Conservation (phyloP, 306 rosid species). For the Pterocarpus santalinus region DNA sequence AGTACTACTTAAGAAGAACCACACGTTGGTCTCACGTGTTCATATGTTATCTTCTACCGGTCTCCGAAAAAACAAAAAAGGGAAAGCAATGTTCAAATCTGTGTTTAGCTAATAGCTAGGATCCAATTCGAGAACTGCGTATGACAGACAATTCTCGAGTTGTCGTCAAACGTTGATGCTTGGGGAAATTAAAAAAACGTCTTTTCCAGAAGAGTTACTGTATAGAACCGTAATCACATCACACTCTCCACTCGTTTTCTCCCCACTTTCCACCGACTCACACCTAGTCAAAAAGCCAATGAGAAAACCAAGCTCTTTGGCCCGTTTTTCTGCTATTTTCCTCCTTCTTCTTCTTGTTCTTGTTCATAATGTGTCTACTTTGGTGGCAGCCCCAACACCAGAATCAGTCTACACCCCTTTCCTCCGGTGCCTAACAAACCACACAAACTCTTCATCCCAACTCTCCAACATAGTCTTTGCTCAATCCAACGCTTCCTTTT, state of each 20-base stretch:
- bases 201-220: background rate
- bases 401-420: constrained; percentile 60
- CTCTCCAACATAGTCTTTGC: constrained; percentile 53
- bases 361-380: constrained; percentile 37
- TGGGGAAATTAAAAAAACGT: no score
- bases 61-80: no score
- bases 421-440: constrained; percentile 60
- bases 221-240: background rate
- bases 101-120: background rate
- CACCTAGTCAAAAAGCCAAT: constrained; percentile 3
- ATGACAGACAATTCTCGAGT: background rate
- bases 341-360: constrained; percentile 40
- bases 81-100: background rate
- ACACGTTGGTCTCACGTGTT: background rate
- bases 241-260: background rate
- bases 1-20: background rate
- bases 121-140: background rate
- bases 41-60: no score
- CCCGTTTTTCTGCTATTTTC: background rate
- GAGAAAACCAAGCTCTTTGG: constrained; percentile 30
- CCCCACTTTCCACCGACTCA: background rate
- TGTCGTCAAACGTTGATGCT: background rate
- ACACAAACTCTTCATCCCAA: constrained; percentile 44
- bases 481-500: constrained; percentile 56
- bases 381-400: constrained; percentile 44